phyloP scores from a whole-genome alignment of 2,329 filamentous ascomycete species.

The Lojkania enalia region DNA sequence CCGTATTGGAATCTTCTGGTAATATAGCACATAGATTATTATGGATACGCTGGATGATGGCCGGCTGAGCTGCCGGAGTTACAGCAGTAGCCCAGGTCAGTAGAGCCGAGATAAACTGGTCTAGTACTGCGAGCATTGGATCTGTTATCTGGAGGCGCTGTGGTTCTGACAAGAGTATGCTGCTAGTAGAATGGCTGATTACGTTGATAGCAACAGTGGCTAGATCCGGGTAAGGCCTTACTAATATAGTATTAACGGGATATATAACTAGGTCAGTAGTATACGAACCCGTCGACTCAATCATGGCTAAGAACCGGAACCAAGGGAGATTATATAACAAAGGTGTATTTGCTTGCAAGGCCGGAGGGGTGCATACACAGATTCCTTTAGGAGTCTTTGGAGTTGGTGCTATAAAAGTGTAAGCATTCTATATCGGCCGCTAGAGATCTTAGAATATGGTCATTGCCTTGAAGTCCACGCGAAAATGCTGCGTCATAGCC shows the following conservation, averaged over 20 bases:
- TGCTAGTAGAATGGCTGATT: conserved; percentile 4
- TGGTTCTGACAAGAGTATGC: conserved; percentile 1
- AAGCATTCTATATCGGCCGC: conserved; percentile 2
- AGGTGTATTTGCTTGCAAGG: not conserved
- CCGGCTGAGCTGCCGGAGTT: conserved; percentile 4
- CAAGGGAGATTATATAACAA: conserved; percentile 9
- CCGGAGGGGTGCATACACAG: conserved; percentile 1
- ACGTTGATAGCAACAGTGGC: conserved; percentile 6
- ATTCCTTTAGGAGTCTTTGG: conserved; percentile 9
- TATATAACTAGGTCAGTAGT: conserved; percentile 4
- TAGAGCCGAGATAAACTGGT: conserved; percentile 2
- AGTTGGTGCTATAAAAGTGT: conserved; percentile 7
- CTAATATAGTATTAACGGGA: conserved; percentile 7
- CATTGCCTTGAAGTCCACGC: conserved; percentile 5
- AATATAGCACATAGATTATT: conserved; percentile 7
- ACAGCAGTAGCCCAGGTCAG: conserved; percentile 4
- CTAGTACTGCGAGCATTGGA: conserved; percentile 4
- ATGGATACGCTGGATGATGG: conserved; percentile 5
- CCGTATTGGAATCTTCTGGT: conserved; percentile 2
- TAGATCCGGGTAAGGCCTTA: conserved; percentile 7
- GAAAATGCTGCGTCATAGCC: conserved; percentile 8
- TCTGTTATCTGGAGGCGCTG: conserved; percentile 1
- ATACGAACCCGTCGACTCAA: conserved; percentile 5
- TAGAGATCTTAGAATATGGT: conserved; percentile 1
- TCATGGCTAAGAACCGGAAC: conserved; percentile 5